Conservation (phyloP, 768 basidiomycete species). For the Tulasnella sp. region DNA sequence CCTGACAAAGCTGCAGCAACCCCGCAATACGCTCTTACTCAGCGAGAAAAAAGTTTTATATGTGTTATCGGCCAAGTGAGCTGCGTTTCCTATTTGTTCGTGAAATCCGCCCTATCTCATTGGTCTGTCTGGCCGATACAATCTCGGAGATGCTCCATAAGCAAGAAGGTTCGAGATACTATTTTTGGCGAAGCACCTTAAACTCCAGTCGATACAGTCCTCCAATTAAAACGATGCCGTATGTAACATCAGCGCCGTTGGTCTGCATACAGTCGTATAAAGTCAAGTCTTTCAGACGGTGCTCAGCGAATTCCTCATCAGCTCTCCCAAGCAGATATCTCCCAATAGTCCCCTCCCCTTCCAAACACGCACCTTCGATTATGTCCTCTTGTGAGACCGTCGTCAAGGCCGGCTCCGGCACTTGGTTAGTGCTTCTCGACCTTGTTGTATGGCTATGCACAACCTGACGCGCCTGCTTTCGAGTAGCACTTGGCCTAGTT, state of each 20-base stretch:
- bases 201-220: not conserved
- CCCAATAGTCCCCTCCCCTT: not conserved
- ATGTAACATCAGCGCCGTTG: not conserved
- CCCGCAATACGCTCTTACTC: not conserved
- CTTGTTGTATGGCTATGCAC: not conserved
- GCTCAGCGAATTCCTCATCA: not conserved
- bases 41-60: not conserved
- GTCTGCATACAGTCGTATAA: not conserved
- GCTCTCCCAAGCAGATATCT: not conserved
- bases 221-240: not conserved
- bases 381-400: not conserved
- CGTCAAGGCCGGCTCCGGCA: not conserved
- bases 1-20: too few relatives aligned
- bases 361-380: not conserved
- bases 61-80: not conserved
- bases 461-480: not conserved
- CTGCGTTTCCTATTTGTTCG: not conserved
- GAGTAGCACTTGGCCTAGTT: not conserved
- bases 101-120: not conserved
- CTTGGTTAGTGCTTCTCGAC: not conserved
- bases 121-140: not conserved
- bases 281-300: not conserved
- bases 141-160: too few relatives aligned
- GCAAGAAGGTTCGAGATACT: not conserved
- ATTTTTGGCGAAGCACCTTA: not conserved